A percentile compares a stretch with the other conserved stretches of the same genome.
Evolutionary conservation across 768 basidiomycete genomes (phyloP).

Genomic region (Sutorius australiensis): DNA sequence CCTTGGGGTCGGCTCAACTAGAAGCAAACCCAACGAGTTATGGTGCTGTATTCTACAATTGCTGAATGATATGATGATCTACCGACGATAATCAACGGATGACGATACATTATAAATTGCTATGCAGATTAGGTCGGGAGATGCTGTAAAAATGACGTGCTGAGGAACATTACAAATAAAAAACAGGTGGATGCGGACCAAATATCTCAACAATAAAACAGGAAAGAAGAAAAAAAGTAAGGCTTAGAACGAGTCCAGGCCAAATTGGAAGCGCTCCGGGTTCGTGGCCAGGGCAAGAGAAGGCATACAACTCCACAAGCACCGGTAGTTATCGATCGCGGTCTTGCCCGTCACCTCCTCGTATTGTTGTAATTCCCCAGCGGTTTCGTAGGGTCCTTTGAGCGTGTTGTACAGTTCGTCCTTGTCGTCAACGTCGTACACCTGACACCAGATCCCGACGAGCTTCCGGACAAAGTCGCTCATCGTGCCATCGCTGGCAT

Average conservation of each 20-base stretch:
- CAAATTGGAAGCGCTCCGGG: background rate
- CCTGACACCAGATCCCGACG: constrained; percentile 26
- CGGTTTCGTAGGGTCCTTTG: constrained; percentile 17
- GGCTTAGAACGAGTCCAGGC: background rate
- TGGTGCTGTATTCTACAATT: constrained; percentile 5
- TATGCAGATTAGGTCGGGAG: background rate
- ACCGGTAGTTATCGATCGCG: constrained; percentile 19
- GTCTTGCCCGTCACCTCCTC: constrained; percentile 6
- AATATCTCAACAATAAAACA: background rate
- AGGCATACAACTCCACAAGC: constrained; percentile 26
- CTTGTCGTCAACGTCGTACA: constrained; percentile 22
- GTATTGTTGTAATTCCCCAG: constrained; percentile 27
- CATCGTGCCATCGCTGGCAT: constrained; percentile 27
- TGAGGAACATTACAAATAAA: background rate
- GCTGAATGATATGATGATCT: background rate
- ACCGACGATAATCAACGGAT: background rate
- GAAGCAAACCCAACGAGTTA: background rate
- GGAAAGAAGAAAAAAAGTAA: background rate
- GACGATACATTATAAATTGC: background rate
- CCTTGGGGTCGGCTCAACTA: background rate
- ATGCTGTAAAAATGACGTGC: background rate
- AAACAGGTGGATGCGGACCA: background rate
- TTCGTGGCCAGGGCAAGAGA: constrained; percentile 5
- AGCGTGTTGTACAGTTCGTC: constrained; percentile 19
- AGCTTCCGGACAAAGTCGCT: constrained; percentile 29